These are phyloP conservation scores for Neonectria coccinea DNA, from an alignment of 2,329 filamentous ascomycete species.

Conservation along the genomic window DNA sequence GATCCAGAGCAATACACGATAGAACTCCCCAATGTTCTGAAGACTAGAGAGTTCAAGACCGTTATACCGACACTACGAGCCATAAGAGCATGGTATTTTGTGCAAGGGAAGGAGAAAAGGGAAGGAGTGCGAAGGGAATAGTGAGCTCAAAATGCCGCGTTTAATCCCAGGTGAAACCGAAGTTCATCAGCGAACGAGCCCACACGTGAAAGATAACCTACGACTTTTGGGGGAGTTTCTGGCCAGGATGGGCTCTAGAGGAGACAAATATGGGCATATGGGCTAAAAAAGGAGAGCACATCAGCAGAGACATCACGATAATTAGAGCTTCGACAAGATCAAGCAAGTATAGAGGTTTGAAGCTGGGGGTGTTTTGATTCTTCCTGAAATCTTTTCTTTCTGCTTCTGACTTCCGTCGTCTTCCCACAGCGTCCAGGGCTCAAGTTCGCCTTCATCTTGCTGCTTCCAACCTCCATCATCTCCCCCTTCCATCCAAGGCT, in stretches of 20 bases:
- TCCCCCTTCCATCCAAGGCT: neutral
- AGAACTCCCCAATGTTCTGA: neutral
- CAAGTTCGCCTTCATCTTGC: neutral
- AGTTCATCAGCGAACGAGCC: neutral
- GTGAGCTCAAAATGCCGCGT: neutral
- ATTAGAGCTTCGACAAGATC: neutral
- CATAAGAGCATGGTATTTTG: neutral
- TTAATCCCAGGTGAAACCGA: neutral
- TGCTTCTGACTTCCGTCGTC: neutral
- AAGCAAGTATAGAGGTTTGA: neutral
- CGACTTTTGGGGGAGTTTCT: neutral
- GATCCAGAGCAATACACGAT: neutral
- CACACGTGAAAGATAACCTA: neutral
- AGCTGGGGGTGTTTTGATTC: neutral
- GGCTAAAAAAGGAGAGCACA: neutral
- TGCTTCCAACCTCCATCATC: neutral
- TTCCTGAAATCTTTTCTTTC: neutral
- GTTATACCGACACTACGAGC: neutral
- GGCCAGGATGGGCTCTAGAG: neutral
- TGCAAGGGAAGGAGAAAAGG: neutral
- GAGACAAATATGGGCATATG: neutral
- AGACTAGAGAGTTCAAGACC: neutral
- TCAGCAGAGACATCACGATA: neutral
- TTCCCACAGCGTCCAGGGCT: neutral
- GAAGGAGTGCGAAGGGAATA: neutral